Base-by-base conservation (phyloP, 2,329 filamentous ascomycete genomes). In the Apiospora phragmitis region DNA sequence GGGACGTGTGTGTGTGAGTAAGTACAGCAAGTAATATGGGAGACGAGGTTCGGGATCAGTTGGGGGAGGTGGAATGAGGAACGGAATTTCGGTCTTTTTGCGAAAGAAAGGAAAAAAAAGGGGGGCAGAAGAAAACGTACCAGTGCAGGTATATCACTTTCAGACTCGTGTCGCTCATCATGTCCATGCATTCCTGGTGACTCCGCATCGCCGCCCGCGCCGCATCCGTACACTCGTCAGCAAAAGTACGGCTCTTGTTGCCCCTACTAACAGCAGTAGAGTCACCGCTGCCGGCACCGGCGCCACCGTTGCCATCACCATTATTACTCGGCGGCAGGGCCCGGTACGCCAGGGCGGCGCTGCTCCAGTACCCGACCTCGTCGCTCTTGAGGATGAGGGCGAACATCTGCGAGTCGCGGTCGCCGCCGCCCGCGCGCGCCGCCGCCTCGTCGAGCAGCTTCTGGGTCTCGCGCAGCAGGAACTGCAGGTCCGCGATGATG, bases 141-240 rank as follows among this genome's bases (percentile, higher is more conserved):
- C 83, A 85, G 70, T 85, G 81, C 66, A 85, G 78, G 71, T 85
- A 84, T 1, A 83, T 82, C 51, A 84, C 81, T 62, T 80, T 77
- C 4, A 82, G 73, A n/a, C 79, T 78, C 21, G 79, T 75, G 42
- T 80, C 76, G 6, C 79, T 78, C 70, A 83, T 77, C 70, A 83
- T 77, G 5, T 75, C 77, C 73, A 85, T 83, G 18, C 81, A 80
- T 47, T 84, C 81, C 41, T 81, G 78, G 38, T 84, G 83, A n/a
- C 79, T 78, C 9, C 77, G 74, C 49, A 86, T 80, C 1, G 83
- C 82, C 21, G 79, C 79, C 16, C 84, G 77, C 18, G 84, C 83
- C 14, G 80, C 79, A 24, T 82, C 79, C 26, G 85, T 77, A 62
- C 85, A 86, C 69, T 84, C 81, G 12, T 80, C 77, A 9, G 79